A percentile compares a stretch with the other conserved stretches of the same genome.
These are phyloP conservation scores for Tetrahymena borealis DNA, from an alignment of 73 alveolate species.

Conservation along the genomic window DNA sequence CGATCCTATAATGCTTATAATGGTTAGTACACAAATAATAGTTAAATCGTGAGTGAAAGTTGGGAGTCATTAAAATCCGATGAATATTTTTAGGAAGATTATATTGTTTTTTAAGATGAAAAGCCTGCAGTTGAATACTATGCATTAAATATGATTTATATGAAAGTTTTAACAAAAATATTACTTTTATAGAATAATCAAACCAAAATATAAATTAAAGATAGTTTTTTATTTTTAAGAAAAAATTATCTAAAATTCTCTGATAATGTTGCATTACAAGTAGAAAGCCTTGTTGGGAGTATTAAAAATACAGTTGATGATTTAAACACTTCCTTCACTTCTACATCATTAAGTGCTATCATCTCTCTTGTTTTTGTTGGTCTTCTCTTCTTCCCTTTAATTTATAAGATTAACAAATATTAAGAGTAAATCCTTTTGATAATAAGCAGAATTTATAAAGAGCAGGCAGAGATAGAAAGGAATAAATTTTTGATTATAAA, in stretches of 20 bases:
- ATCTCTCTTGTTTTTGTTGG: neutral
- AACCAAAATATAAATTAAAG: neutral
- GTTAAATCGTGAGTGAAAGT: neutral
- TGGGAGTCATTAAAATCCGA: neutral
- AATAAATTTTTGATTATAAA: neutral
- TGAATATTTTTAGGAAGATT: neutral
- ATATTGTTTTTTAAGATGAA: neutral
- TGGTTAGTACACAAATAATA: neutral
- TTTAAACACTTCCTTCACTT: neutral
- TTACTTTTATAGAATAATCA: neutral
- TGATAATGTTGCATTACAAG: neutral
- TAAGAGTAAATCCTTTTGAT: neutral
- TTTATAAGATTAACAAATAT: neutral
- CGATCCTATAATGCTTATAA: neutral
- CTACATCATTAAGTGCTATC: neutral
- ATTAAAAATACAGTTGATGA: neutral
- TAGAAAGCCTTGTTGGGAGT: neutral
- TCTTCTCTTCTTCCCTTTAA: neutral
- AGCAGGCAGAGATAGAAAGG: neutral
- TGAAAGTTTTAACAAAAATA: neutral
- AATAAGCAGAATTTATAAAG: neutral
- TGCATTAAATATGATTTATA: neutral
- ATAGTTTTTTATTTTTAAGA: neutral
- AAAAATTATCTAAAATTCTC: neutral
- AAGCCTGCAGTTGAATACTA: neutral